phyloP scores from a whole-genome alignment of 352 stramenopile species.

The Pythium biforme region DNA sequence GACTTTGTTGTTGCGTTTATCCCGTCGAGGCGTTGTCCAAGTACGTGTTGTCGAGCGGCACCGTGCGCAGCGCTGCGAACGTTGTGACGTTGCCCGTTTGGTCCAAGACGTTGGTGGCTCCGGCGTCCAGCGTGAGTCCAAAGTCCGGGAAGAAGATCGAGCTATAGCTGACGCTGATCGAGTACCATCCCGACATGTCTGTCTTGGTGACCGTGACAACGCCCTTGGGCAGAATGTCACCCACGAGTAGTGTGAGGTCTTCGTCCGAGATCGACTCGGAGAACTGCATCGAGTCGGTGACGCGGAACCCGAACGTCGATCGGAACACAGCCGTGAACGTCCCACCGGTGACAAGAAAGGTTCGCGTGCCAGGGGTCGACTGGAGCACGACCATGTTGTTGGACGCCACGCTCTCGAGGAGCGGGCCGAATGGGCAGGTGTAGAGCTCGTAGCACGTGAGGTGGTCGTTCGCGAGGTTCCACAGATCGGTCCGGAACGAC shows the following conservation, averaged over 20 bases:
- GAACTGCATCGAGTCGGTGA: slow-evolving; percentile 16
- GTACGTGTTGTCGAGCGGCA: slow-evolving; percentile 1
- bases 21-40: not conserved
- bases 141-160: slow-evolving; percentile 15
- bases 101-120: not conserved
- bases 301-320: slow-evolving; percentile 20
- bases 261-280: slow-evolving; percentile 1
- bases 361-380: not conserved
- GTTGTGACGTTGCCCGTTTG: not conserved
- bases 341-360: slow-evolving; percentile 7
- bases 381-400: slow-evolving; percentile 26
- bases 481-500: slow-evolving; percentile 21
- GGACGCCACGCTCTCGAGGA: slow-evolving; percentile 3
- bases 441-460: slow-evolving; percentile 26
- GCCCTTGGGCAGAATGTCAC: slow-evolving; percentile 17
- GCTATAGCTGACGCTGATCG: not conserved
- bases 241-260: slow-evolving; percentile 12
- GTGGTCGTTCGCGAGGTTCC: slow-evolving; percentile 19
- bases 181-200: not conserved
- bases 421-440: slow-evolving; percentile 28
- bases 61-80: slow-evolving; percentile 2
- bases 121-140: not conserved
- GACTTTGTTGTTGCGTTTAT: not conserved
- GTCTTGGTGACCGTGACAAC: slow-evolving; percentile 2
- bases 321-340: slow-evolving; percentile 24